These are phyloP conservation scores for Sedum album DNA, from an alignment of 164 flowering plant species.

Conservation along the genomic window DNA sequence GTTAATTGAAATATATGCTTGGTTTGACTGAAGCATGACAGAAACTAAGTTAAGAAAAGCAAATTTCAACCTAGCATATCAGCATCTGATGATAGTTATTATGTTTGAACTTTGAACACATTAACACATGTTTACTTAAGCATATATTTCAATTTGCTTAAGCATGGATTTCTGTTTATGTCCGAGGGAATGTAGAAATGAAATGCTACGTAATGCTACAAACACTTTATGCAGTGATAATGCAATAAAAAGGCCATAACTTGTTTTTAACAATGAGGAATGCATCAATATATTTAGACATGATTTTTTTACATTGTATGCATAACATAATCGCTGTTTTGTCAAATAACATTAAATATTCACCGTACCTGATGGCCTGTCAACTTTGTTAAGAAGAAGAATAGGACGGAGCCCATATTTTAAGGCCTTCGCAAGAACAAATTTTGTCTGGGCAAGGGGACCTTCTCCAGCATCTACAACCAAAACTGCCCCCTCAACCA, in stretches of 20 bases:
- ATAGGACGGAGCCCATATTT: constrained; percentile 88
- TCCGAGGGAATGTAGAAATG: too few species aligned
- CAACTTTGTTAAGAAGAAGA: constrained; percentile 94
- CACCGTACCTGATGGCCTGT: constrained; percentile 88
- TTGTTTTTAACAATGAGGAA: too few species aligned
- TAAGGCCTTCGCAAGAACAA: constrained; percentile 96
- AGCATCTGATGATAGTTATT: background rate
- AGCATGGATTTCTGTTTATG: too few species aligned
- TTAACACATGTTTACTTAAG: too few species aligned
- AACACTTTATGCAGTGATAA: too few species aligned
- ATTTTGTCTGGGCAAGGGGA: constrained; percentile 97
- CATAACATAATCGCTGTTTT: too few species aligned
- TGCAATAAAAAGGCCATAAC: too few species aligned
- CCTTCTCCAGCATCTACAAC: constrained; percentile 99
- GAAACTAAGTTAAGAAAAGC: background rate
- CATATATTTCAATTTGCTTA: too few species aligned
- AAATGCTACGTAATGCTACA: too few species aligned
- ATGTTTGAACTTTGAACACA: background rate
- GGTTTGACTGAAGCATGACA: background rate
- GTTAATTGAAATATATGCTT: background rate
- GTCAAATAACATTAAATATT: too few species aligned
- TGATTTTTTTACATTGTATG: too few species aligned
- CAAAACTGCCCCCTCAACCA: constrained; percentile 97
- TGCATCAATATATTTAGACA: too few species aligned
- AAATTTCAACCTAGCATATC: background rate